Evolutionary conservation across 192 early-diverging fungal species (phyloP).

Genomic region (Coemansia sp.): DNA sequence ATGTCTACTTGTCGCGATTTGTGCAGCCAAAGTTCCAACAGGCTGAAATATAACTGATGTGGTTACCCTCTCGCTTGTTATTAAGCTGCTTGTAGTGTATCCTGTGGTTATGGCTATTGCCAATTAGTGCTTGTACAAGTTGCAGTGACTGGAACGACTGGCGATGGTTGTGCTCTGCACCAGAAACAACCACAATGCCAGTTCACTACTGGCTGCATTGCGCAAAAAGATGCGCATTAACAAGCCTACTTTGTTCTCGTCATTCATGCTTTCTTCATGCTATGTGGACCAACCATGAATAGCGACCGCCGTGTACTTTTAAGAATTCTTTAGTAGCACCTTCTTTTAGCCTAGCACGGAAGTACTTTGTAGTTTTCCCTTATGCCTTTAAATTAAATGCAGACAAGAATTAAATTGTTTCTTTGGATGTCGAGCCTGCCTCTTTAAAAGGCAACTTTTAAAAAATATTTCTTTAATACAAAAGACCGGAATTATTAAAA

Average conservation of each 20-base stretch:
- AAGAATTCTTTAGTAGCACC: not conserved
- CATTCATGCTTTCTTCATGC: not conserved
- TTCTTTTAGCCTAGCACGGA: no score
- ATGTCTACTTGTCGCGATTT: slow-evolving; percentile 20
- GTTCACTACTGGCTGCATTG: not conserved
- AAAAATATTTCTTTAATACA: no score
- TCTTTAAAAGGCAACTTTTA: no score
- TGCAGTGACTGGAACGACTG: slow-evolving; percentile 37
- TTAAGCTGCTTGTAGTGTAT: slow-evolving; percentile 36
- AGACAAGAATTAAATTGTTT: no score
- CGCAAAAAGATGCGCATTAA: not conserved
- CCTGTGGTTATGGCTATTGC: slow-evolving; percentile 38
- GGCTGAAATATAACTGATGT: slow-evolving; percentile 33
- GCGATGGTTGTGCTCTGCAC: not conserved
- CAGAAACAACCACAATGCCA: not conserved
- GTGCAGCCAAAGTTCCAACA: slow-evolving; percentile 20
- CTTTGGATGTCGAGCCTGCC: no score
- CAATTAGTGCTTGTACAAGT: slow-evolving; percentile 27
- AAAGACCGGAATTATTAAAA: no score
- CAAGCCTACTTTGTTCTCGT: not conserved
- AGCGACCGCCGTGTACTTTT: not conserved
- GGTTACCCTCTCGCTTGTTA: slow-evolving; percentile 23
- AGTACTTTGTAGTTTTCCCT: no score
- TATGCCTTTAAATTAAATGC: no score
- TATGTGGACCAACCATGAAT: not conserved